These are phyloP conservation scores for Cyberlindnera americana DNA, from an alignment of 805 yeast species.

Conservation along the genomic window DNA sequence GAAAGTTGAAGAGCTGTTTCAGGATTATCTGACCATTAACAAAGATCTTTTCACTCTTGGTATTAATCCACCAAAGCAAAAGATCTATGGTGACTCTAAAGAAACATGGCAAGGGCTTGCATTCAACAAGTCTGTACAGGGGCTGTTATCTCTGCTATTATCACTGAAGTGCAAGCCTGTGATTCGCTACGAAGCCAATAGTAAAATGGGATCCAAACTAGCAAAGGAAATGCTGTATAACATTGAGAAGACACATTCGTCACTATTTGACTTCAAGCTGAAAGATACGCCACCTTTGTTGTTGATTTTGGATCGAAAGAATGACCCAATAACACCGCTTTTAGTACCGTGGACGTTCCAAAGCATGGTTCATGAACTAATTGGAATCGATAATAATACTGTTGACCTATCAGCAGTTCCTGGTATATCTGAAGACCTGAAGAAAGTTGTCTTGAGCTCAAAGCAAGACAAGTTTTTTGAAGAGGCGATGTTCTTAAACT, in stretches of 20 bases:
- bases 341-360: conserved; percentile 97
- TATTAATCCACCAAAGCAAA: conserved; percentile 25
- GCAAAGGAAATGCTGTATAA: conserved; percentile 63
- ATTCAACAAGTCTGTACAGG: conserved; percentile 38
- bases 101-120: conserved; percentile 46
- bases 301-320: conserved; percentile 74
- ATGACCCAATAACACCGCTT: conserved; percentile 92
- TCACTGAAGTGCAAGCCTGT: conserved; percentile 76
- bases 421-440: conserved; percentile 53
- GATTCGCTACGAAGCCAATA: conserved; percentile 72
- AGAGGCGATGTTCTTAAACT: conserved; percentile 82
- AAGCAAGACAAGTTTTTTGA: conserved; percentile 74
- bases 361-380: conserved; percentile 91
- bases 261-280: conserved; percentile 61
- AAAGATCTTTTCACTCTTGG: conserved; percentile 54
- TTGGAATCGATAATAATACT: conserved; percentile 78
- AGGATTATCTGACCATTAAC: conserved; percentile 76
- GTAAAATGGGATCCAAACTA: conserved; percentile 59
- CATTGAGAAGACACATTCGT: conserved; percentile 51
- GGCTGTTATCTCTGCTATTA: conserved; percentile 55
- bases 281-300: conserved; percentile 70
- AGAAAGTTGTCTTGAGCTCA: conserved; percentile 61
- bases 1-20: conserved; percentile 77
- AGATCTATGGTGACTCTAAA: conserved; percentile 34
- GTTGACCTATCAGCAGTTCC: conserved; percentile 61